Evolutionary conservation across 345 rosid species (phyloP).

Genomic region (Erucastrum elatum): DNA sequence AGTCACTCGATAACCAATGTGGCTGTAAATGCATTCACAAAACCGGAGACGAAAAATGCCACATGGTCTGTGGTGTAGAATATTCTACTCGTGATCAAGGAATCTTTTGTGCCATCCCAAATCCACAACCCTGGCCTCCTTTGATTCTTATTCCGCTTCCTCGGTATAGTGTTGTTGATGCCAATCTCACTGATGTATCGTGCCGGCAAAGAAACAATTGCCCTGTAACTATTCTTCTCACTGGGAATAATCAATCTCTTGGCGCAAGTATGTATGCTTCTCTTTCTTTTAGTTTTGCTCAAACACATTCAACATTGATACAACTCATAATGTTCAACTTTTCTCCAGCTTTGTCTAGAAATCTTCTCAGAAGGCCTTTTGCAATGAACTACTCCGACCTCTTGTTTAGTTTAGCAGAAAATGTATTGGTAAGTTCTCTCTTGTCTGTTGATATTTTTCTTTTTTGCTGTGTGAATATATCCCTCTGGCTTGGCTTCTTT

Average conservation of each 20-base stretch:
- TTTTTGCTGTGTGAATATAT: neutral
- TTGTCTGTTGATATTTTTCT: neutral
- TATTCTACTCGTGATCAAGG: constrained; percentile 56
- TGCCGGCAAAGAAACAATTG: constrained; percentile 63
- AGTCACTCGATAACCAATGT: constrained; percentile 41
- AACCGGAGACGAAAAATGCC: constrained; percentile 49
- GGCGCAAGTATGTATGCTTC: constrained; percentile 53
- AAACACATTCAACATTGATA: neutral
- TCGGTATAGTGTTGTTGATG: constrained; percentile 53
- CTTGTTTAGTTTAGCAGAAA: constrained; percentile 44
- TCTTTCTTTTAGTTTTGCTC: neutral
- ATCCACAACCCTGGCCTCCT: constrained; percentile 81
- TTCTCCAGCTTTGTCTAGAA: constrained; percentile 53
- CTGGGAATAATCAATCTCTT: constrained; percentile 63
- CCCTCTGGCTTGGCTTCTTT: neutral
- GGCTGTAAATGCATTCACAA: constrained; percentile 59
- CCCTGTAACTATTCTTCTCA: constrained; percentile 63
- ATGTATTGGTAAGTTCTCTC: constrained; percentile 51
- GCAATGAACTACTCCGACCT: constrained; percentile 41
- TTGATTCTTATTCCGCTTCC: constrained; percentile 67
- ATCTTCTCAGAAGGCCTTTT: constrained; percentile 50
- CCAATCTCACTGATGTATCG: constrained; percentile 51
- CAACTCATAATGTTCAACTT: neutral
- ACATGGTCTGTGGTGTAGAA: constrained; percentile 62
- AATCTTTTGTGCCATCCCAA: constrained; percentile 51